Evolutionary conservation across 257 asterid species (phyloP), one percentile per base, ranked within the genome.

Genomic region (Solanum chiquidenum): DNA sequence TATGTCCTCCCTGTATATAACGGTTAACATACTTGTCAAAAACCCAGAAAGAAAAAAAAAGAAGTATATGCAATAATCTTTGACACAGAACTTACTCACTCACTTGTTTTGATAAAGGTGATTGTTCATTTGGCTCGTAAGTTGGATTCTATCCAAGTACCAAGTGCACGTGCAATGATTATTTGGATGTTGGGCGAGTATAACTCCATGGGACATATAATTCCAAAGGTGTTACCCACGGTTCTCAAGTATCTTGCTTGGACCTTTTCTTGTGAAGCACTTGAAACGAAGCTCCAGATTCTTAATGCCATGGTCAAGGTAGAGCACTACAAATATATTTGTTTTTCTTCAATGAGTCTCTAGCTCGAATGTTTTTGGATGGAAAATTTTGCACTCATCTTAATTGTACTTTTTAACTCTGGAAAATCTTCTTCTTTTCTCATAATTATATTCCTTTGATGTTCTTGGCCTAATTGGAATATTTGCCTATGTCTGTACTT

Each of bases 101-200:
- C 64, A 60, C 62, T 71, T 58, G 46, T 86, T 87, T 90, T 94
- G 92, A 46, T 82, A 55, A 90, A 97, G 99, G 96, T 95, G 42
- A 95, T 95, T 89, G 94, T 90, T 89, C 94, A 94, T 90, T 91
- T 97, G 95, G 89, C 93, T 77, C 93, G 95, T 89, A 94, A 93
- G 88, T 90, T 97, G 95, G 99, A 97, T 90, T 91, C 95, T 84
- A 92, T 94, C 87, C 77, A 79, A 87, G 94, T 95, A n/a, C 94
- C 98, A 69, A 91, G 94, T 71, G 98, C 98, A 83, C 99, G 99
- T 87, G 98, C 98, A 83, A 92, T 93, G 95, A 93, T 97, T 69
- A 93, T 96, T 89, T 97, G 99, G 99, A 94, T 97, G 98, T 84
- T 97, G 92, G 99, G 99, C 27, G 98, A 97, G 89, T 95, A 94